Percentiles rank a stretch among this genome's conserved stretches.
Conservation (phyloP, 192 early-diverging fungal species). For the Coemansia sp. region DNA sequence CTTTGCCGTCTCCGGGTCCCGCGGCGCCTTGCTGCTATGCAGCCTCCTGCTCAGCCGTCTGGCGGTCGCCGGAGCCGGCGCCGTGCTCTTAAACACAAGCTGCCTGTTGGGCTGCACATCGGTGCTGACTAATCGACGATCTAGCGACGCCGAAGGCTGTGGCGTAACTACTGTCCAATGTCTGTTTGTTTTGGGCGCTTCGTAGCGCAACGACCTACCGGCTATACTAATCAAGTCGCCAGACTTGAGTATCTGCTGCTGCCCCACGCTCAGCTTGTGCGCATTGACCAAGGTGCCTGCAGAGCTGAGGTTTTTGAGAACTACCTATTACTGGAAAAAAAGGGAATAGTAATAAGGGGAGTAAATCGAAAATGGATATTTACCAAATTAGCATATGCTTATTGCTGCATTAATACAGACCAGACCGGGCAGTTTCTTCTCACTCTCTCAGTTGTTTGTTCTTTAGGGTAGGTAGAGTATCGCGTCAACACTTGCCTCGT, state of each 20-base stretch:
- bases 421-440: no score
- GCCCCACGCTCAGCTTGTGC: slow-evolving; percentile 4
- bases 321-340: slow-evolving; percentile 15
- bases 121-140: background rate
- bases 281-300: slow-evolving; percentile 30
- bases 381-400: no score
- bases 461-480: no score
- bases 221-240: slow-evolving; percentile 45
- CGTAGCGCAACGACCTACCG: slow-evolving; percentile 44
- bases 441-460: no score
- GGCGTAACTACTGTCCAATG: background rate
- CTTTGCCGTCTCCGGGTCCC: slow-evolving; percentile 18
- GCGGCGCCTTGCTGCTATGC: background rate
- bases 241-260: slow-evolving; percentile 19
- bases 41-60: background rate
- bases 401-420: no score
- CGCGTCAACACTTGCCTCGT: slow-evolving; percentile 19
- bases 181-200: slow-evolving; percentile 8
- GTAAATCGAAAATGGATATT: no score
- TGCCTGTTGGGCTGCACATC: background rate
- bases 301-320: slow-evolving; percentile 35
- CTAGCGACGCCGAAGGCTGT: background rate
- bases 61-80: background rate
- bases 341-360: no score
- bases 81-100: background rate